Conservation (phyloP, 371 early-diverging fungal genomes). For the Syncephalastrum contaminatum region DNA sequence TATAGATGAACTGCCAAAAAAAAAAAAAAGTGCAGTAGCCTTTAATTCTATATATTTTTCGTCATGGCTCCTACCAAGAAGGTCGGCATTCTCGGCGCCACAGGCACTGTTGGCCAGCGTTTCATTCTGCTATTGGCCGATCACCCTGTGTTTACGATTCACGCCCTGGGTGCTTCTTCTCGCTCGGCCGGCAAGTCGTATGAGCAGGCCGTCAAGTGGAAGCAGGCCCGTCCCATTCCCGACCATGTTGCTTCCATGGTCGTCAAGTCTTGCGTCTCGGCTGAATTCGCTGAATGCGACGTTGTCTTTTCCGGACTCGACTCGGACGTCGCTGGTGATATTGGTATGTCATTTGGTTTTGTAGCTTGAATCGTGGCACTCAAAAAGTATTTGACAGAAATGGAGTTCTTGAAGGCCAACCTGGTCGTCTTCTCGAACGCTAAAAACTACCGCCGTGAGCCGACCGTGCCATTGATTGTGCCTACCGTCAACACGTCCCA, state of each 20-base stretch:
- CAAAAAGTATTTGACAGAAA: constrained; percentile 47
- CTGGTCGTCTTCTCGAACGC: constrained; percentile 94
- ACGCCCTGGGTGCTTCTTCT: constrained; percentile 87
- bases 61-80: constrained; percentile 39
- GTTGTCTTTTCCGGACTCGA: constrained; percentile 95
- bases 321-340: constrained; percentile 89
- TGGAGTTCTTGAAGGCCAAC: constrained; percentile 80
- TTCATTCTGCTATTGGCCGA: constrained; percentile 85
- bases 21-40: no score
- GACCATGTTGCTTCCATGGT: constrained; percentile 51
- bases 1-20: no score
- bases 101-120: constrained; percentile 98
- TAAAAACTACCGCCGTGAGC: constrained; percentile 91
- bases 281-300: constrained; percentile 77
- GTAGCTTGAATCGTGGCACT: neutral
- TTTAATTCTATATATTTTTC: neutral
- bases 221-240: constrained; percentile 81
- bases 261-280: constrained; percentile 75
- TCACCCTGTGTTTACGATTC: constrained; percentile 87
- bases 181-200: constrained; percentile 91
- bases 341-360: constrained; percentile 51
- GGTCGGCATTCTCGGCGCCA: constrained; percentile 95
- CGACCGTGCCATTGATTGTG: constrained; percentile 88
- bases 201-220: constrained; percentile 81
- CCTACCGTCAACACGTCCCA: constrained; percentile 91